These are phyloP conservation scores for Diaporthe amygdali DNA, from an alignment of 2,329 filamentous ascomycete genomes.

Conservation along the genomic window DNA sequence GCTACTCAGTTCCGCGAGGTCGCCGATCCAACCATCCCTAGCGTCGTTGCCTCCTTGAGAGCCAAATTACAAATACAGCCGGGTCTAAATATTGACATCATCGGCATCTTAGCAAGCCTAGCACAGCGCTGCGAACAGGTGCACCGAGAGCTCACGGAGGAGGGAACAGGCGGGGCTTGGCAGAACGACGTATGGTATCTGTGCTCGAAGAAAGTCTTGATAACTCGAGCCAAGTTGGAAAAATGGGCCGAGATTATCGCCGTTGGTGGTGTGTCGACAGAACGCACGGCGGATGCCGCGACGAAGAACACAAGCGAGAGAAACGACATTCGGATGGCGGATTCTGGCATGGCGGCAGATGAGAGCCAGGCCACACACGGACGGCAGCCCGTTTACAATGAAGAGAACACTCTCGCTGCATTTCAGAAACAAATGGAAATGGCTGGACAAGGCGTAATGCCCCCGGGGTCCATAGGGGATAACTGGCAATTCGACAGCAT, in stretches of 20 bases:
- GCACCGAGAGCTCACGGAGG: slow-evolving; percentile 41
- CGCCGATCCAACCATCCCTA: slow-evolving; percentile 44
- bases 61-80: slow-evolving; percentile 49
- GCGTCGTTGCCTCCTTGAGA: slow-evolving; percentile 46
- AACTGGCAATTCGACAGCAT: slow-evolving; percentile 24
- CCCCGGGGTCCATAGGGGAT: slow-evolving; percentile 1
- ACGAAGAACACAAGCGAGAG: background rate
- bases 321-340: background rate
- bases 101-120: slow-evolving; percentile 46
- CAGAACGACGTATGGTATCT: slow-evolving; percentile 55
- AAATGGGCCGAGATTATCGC: slow-evolving; percentile 52
- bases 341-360: too few relatives aligned
- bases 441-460: slow-evolving; percentile 5
- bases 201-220: slow-evolving; percentile 51
- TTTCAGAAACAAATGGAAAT: slow-evolving; percentile 1
- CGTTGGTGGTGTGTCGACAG: slow-evolving; percentile 29
- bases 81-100: slow-evolving; percentile 50
- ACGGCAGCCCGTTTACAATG: background rate
- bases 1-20: slow-evolving; percentile 32
- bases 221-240: slow-evolving; percentile 51
- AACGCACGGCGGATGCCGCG: background rate
- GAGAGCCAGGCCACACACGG: background rate
- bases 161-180: slow-evolving; percentile 36
- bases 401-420: background rate
- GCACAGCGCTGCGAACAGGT: slow-evolving; percentile 49